phyloP scores from a whole-genome alignment of 768 basidiomycete species.

The Boletus vermiculosoides region DNA sequence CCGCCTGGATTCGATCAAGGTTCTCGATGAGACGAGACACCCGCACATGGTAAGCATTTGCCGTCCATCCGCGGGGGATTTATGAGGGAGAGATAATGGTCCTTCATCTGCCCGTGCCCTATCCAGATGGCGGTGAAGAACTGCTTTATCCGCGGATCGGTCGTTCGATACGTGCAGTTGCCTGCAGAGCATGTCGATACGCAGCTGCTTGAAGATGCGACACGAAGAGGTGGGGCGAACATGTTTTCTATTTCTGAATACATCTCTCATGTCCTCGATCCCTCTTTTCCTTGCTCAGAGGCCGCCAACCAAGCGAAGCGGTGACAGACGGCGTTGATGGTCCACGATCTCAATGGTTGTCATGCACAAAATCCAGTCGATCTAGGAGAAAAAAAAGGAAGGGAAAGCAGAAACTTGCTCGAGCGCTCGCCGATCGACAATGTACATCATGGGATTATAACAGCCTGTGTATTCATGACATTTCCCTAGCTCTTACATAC shows the following conservation, averaged over 20 bases:
- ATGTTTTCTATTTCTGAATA: neutral
- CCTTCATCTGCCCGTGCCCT: neutral
- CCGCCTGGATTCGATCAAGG: conserved; percentile 89
- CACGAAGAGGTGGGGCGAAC: conserved; percentile 72
- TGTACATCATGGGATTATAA: conserved; percentile 1
- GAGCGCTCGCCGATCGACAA: neutral
- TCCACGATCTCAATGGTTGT: neutral
- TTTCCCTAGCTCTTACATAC: conserved; percentile 42
- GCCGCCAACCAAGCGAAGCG: conserved; percentile 43
- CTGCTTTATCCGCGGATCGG: conserved; percentile 97
- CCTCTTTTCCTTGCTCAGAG: conserved; percentile 28
- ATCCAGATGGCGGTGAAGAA: conserved; percentile 96
- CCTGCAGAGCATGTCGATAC: conserved; percentile 93
- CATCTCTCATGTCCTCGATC: conserved; percentile 6
- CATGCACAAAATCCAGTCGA: neutral
- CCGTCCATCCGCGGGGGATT: neutral
- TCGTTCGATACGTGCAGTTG: conserved; percentile 95
- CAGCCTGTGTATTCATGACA: conserved; percentile 19
- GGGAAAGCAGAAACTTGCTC: neutral
- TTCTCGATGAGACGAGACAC: conserved; percentile 88
- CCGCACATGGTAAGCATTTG: conserved; percentile 86
- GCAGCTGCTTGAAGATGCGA: conserved; percentile 93
- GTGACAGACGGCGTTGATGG: conserved; percentile 14
- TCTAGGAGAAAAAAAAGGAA: too few species aligned
- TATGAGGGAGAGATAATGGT: too few species aligned